A percentile compares a stretch with the other conserved stretches of the same genome.
Conservation (phyloP, 2,329 filamentous ascomycete genomes). For the Diplodia seriata region DNA sequence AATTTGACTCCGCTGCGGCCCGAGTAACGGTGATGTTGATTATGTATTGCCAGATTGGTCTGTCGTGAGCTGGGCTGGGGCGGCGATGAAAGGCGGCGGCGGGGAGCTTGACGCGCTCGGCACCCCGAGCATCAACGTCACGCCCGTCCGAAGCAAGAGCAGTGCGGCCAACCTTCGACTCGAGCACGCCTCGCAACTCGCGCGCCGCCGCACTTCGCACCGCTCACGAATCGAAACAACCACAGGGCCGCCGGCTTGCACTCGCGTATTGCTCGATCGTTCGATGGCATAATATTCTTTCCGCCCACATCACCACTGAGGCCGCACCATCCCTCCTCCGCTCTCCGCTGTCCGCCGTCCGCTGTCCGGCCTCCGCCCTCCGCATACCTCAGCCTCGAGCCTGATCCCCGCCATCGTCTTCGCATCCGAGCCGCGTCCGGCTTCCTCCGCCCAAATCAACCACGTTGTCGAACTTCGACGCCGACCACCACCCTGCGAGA, state of each 20-base stretch:
- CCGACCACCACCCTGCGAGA: not conserved
- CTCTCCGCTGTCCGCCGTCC: conserved; percentile 4
- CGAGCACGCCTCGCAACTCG: conserved; percentile 4
- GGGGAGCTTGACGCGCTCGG: conserved; percentile 20
- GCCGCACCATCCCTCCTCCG: conserved; percentile 20
- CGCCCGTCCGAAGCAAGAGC: conserved; percentile 27
- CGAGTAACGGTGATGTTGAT: not conserved
- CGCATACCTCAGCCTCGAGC: conserved; percentile 20
- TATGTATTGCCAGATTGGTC: not conserved
- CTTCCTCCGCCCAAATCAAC: not conserved
- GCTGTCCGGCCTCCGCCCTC: conserved; percentile 27
- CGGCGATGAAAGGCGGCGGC: conserved; percentile 13
- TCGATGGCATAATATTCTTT: conserved; percentile 30
- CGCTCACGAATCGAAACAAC: conserved; percentile 13
- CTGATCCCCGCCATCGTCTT: conserved; percentile 8
- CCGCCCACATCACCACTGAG: conserved; percentile 17
- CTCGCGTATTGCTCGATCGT: conserved; percentile 24
- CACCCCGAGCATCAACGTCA: conserved; percentile 30
- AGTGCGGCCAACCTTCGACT: conserved; percentile 12
- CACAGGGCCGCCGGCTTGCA: not conserved
- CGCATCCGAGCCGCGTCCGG: not conserved
- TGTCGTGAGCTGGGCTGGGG: not conserved
- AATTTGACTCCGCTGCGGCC: not conserved
- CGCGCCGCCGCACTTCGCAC: conserved; percentile 12
- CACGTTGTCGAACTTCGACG: conserved; percentile 1